Conservation (phyloP, 306 rosid species). For the Ziziphus jujuba region DNA sequence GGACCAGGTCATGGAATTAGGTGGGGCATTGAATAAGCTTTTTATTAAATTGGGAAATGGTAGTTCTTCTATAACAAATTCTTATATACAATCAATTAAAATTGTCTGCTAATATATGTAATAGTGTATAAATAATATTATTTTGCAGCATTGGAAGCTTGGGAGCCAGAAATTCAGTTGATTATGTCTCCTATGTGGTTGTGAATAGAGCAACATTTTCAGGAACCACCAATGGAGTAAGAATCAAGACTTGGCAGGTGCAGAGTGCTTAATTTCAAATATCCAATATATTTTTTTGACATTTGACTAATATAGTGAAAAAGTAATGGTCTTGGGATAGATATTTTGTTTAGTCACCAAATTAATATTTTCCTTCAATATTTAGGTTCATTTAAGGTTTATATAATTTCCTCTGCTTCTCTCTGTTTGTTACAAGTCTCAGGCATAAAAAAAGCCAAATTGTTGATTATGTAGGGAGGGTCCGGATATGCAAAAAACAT, state of each 20-base stretch:
- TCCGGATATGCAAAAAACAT: slow-evolving; percentile 64
- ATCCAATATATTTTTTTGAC: too few relatives aligned
- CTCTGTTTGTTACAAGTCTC: too few relatives aligned
- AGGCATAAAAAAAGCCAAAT: too few relatives aligned
- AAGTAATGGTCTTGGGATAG: too few relatives aligned
- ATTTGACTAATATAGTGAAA: too few relatives aligned
- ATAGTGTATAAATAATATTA: background rate
- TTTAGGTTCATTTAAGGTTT: too few relatives aligned
- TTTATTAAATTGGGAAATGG: background rate
- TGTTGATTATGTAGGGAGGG: slow-evolving; percentile 75
- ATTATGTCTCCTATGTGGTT: slow-evolving; percentile 48
- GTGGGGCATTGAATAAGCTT: slow-evolving; percentile 17
- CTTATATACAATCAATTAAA: too few relatives aligned
- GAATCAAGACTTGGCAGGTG: slow-evolving; percentile 76
- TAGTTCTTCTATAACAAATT: background rate
- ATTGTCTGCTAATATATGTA: too few relatives aligned
- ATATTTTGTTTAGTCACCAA: too few relatives aligned
- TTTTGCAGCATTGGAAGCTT: slow-evolving; percentile 74
- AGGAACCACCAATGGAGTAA: slow-evolving; percentile 76
- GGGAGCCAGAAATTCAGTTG: slow-evolving; percentile 48
- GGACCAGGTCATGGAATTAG: slow-evolving; percentile 97
- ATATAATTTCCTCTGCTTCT: too few relatives aligned
- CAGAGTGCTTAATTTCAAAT: too few relatives aligned
- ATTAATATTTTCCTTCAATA: too few relatives aligned
- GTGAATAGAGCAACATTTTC: slow-evolving; percentile 62